These are phyloP conservation scores for Jacaranda mimosifolia DNA, from an alignment of 257 asterid species.

Conservation along the genomic window DNA sequence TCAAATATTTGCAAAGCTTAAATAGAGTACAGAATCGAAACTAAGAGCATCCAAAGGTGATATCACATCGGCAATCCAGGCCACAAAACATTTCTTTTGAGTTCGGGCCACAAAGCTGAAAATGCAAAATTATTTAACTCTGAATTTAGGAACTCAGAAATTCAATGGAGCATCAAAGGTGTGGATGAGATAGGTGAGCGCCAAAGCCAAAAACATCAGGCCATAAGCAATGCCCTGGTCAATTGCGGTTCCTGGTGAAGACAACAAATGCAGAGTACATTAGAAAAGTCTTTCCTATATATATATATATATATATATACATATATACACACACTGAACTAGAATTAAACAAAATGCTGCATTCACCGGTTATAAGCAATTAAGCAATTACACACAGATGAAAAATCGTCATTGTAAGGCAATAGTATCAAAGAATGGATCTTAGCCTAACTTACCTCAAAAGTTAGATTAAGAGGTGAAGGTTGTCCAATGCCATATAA, in stretches of 20 bases:
- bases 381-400: too few relatives aligned
- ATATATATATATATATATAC: too few relatives aligned
- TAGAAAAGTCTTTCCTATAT: neutral
- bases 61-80: neutral
- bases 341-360: too few relatives aligned
- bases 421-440: neutral
- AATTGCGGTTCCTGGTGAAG: slow-evolving; percentile 66
- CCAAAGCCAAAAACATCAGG: slow-evolving; percentile 76
- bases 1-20: neutral
- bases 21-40: neutral
- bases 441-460: too few relatives aligned
- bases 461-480: too few relatives aligned
- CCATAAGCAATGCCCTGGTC: slow-evolving; percentile 80
- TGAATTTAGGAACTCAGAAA: neutral
- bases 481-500: too few relatives aligned
- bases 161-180: slow-evolving; percentile 56
- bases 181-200: slow-evolving; percentile 79
- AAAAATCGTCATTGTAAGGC: neutral
- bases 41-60: neutral
- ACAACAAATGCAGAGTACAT: neutral
- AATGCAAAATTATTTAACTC: neutral
- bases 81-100: neutral
- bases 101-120: neutral
- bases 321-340: too few relatives aligned
- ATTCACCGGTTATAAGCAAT: too few relatives aligned